phyloP scores from a whole-genome alignment of 495 filamentous ascomycete genomes.

The Lasiosphaeriaceae sp. region DNA sequence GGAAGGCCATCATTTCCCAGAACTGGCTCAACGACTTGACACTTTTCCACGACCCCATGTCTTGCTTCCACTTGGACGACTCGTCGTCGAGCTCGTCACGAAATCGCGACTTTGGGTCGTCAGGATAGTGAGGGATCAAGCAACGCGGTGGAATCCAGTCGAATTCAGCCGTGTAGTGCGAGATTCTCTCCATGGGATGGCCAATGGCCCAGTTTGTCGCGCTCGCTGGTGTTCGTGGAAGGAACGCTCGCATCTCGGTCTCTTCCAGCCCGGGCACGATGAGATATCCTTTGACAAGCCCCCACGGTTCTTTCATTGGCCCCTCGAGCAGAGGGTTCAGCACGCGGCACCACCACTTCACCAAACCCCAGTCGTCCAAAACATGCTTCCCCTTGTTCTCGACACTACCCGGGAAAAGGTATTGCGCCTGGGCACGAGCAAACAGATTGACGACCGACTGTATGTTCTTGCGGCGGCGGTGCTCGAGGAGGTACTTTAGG shows the following conservation, averaged over 20 bases:
- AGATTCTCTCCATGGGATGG: slow-evolving; percentile 55
- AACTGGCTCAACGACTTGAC: slow-evolving; percentile 82
- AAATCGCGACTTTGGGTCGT: slow-evolving; percentile 94
- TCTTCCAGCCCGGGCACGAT: slow-evolving; percentile 81
- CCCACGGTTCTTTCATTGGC: slow-evolving; percentile 25
- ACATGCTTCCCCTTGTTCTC: slow-evolving; percentile 86
- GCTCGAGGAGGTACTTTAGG: slow-evolving; percentile 65
- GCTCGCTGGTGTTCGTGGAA: slow-evolving; percentile 40
- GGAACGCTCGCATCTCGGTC: slow-evolving; percentile 65
- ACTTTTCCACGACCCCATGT: slow-evolving; percentile 72
- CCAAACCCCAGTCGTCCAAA: slow-evolving; percentile 81
- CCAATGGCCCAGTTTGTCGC: slow-evolving; percentile 49
- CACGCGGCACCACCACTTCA: slow-evolving; percentile 92
- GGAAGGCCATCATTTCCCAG: slow-evolving; percentile 97
- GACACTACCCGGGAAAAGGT: slow-evolving; percentile 88
- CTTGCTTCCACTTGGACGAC: slow-evolving; percentile 37
- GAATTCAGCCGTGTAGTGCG: slow-evolving; percentile 60
- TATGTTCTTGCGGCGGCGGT: slow-evolving; percentile 62
- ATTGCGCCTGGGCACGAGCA: slow-evolving; percentile 87
- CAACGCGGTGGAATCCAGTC: slow-evolving; percentile 69
- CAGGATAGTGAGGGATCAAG: slow-evolving; percentile 85
- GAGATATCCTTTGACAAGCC: slow-evolving; percentile 64
- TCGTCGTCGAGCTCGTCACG: slow-evolving; percentile 80
- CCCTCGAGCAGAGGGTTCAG: slow-evolving; percentile 68
- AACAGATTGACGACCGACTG: slow-evolving; percentile 85